Evolutionary conservation across 495 filamentous ascomycete species (phyloP).

Genomic region (Oidiodendron maius): DNA sequence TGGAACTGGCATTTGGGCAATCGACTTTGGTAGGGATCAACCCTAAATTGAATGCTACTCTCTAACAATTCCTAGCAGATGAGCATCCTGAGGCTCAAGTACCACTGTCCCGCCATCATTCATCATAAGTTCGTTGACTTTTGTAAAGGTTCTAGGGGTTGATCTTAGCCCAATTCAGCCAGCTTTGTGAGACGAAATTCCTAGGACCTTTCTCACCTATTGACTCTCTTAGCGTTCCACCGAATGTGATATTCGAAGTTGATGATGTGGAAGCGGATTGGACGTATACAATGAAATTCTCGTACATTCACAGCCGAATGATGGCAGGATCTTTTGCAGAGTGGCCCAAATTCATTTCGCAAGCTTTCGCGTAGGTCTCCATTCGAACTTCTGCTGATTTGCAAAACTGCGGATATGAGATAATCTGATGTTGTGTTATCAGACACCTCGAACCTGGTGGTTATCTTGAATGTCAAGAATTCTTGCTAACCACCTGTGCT

Average conservation of each 20-base stretch:
- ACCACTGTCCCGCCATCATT: no score
- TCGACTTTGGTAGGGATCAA: no score
- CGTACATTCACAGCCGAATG: slow-evolving; percentile 54
- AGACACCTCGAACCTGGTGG: slow-evolving; percentile 59
- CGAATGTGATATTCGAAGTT: slow-evolving; percentile 57
- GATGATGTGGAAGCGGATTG: slow-evolving; percentile 58
- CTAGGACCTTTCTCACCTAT: no score
- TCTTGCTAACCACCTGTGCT: slow-evolving; percentile 42
- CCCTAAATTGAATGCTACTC: slow-evolving; percentile 35
- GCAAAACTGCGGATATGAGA: neutral
- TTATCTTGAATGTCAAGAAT: slow-evolving; percentile 41
- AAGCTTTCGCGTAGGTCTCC: slow-evolving; percentile 31
- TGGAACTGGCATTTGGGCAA: slow-evolving; percentile 62
- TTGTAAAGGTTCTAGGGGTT: slow-evolving; percentile 55
- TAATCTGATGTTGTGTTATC: no score
- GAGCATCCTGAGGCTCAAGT: neutral
- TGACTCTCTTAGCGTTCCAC: no score
- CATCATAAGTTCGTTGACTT: no score
- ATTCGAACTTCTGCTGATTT: no score
- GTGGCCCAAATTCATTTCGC: slow-evolving; percentile 41
- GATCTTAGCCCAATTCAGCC: slow-evolving; percentile 64
- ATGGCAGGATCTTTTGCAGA: slow-evolving; percentile 51
- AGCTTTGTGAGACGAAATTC: no score
- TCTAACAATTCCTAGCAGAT: neutral
- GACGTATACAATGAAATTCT: slow-evolving; percentile 50